phyloP scores from a whole-genome alignment of 2,329 filamentous ascomycete genomes.

The Verticillium alfalfae region DNA sequence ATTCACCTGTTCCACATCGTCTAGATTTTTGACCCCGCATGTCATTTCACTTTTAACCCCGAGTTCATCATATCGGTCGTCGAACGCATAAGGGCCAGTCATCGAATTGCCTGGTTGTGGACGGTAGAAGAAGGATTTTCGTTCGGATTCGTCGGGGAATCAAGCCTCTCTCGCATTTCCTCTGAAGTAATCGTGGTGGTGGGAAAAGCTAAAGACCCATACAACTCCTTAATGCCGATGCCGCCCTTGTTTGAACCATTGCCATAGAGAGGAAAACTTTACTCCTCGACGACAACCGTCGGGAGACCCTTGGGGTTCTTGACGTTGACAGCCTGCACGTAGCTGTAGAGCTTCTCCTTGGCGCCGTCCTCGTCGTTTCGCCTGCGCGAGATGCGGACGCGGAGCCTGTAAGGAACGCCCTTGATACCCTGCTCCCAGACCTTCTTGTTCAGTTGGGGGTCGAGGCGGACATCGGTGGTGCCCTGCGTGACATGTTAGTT shows the following conservation, averaged over 20 bases:
- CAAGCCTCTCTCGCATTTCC: constrained; percentile 15
- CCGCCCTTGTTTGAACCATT: constrained; percentile 35
- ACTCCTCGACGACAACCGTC: constrained; percentile 80
- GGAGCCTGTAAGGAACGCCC: constrained; percentile 95
- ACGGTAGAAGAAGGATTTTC: constrained; percentile 2
- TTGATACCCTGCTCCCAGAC: constrained; percentile 99
- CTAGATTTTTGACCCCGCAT: background rate
- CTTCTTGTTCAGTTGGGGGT: constrained; percentile 99
- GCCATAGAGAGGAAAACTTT: constrained; percentile 34
- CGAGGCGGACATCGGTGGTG: constrained; percentile 93
- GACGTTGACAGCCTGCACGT: constrained; percentile 99
- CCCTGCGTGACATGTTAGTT: constrained; percentile 50
- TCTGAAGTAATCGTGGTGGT: constrained; percentile 9
- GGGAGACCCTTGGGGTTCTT: constrained; percentile 98
- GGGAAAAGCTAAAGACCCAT: constrained; percentile 6
- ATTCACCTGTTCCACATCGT: background rate
- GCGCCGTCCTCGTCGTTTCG: constrained; percentile 99
- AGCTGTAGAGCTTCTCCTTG: constrained; percentile 99
- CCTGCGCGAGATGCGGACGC: constrained; percentile 97
- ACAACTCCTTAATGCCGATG: constrained; percentile 34
- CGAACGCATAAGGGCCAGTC: background rate
- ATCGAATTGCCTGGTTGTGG: background rate
- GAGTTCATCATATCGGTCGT: background rate
- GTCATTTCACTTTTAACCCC: background rate
- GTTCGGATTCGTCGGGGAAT: constrained; percentile 13